Percentiles rank a stretch among this genome's conserved stretches.
Evolutionary conservation across 352 stramenopile species (phyloP).

Genomic region (Globisporangium carolinianum): DNA sequence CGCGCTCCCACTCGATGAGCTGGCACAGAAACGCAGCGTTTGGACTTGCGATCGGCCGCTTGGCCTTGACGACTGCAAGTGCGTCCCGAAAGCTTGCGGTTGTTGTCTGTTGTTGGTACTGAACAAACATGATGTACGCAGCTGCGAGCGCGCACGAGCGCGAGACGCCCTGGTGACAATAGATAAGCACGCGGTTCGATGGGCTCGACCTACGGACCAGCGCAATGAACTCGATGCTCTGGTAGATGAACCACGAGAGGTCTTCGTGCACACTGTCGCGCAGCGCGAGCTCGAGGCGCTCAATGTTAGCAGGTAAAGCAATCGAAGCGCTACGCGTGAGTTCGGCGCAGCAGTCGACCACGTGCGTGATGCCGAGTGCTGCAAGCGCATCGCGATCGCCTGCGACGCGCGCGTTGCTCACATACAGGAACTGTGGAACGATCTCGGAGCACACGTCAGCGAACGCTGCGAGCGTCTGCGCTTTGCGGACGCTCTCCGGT

Average conservation of each 20-base stretch:
- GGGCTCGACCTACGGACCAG: slow-evolving; percentile 8
- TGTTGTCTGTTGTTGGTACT: slow-evolving; percentile 20
- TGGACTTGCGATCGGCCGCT: slow-evolving; percentile 45
- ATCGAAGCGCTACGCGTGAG: slow-evolving; percentile 6
- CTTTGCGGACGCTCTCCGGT: slow-evolving; percentile 62
- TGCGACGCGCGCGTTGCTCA: slow-evolving; percentile 25
- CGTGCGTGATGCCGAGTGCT: slow-evolving; percentile 38
- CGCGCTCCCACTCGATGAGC: slow-evolving; percentile 56
- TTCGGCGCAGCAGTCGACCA: slow-evolving; percentile 54
- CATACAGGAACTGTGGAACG: slow-evolving; percentile 39
- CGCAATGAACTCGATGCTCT: slow-evolving; percentile 39
- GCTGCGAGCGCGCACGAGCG: slow-evolving; percentile 60
- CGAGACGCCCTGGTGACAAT: slow-evolving; percentile 71
- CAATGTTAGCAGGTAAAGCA: neutral
- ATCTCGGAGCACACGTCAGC: slow-evolving; percentile 55
- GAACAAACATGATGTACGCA: slow-evolving; percentile 48
- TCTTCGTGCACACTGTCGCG: slow-evolving; percentile 60
- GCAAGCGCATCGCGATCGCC: slow-evolving; percentile 9
- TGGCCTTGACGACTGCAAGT: slow-evolving; percentile 29
- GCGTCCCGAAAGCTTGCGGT: slow-evolving; percentile 14
- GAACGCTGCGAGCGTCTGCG: slow-evolving; percentile 27
- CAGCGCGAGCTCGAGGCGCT: slow-evolving; percentile 30
- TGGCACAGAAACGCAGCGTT: slow-evolving; percentile 66
- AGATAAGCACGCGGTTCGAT: slow-evolving; percentile 31
- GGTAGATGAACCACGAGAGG: slow-evolving; percentile 46